Base-by-base conservation (phyloP, 2,329 filamentous ascomycete genomes). In the Fusarium austroafricanum region DNA sequence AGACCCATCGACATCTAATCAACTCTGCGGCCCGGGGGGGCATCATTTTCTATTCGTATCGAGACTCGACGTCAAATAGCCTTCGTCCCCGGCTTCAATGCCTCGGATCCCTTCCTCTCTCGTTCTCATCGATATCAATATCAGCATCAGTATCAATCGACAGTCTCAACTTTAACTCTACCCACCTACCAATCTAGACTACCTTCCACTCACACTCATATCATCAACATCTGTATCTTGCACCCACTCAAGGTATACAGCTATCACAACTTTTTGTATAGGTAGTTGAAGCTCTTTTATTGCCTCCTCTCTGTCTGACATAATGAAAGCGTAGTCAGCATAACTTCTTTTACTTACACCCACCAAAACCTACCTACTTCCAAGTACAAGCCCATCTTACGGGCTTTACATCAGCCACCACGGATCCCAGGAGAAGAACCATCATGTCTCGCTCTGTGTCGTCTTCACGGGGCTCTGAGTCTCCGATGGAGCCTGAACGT, bases 401-500 rank as follows among this genome's bases (percentile, higher is more conserved):
- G 56, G 66, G 65, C 67, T 50, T 57, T 37, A 61, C 38, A 55
- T 50, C 61, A 66, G 26, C 38, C 61, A 67, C 52, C 54, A 60
- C 70, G 66, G 65, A 68, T 55, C 65, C 54, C 51, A 68, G 55
- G 58, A 68, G 46, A 60, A 68, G 56, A 64, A 53, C 54, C 26
- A 70, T 53, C 45, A 73, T 73, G 71, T 70, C 71, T 47, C 71
- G 63, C 46, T 73, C 71, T 46, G 65, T 69, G 59, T 74, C 70
- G 43, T 74, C 73, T 18, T 74, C 72, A 44, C 65, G 70, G 52
- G 72, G 69, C 46, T 75, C 75, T 59, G 68, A 76, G 43, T 77
- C 75, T 33, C 75, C 75, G 43, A 74, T 75, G 68, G 74, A 75
- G 49, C 62, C 68, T 44, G 75, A 75, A 55, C 76, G 76, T 55